Conservation (phyloP, 306 rosid genomes). For the Malus asiatica region DNA sequence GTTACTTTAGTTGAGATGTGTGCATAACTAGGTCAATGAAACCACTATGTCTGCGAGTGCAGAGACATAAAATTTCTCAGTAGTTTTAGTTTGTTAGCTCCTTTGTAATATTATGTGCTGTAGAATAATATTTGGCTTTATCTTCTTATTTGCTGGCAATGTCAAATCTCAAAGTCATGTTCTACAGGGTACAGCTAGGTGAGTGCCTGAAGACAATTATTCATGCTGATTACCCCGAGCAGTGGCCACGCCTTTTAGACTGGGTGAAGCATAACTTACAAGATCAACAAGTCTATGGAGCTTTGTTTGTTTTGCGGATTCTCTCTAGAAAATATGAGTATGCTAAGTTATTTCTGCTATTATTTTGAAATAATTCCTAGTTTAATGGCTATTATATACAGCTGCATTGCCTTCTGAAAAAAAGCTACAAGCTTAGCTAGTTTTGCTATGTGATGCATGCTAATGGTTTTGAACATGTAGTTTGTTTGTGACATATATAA, state of each 20-base stretch:
- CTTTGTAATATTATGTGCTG: not conserved
- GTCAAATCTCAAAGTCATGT: not conserved
- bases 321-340: slow-evolving; percentile 98
- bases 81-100: not conserved
- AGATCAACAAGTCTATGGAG: slow-evolving; percentile 84
- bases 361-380: not conserved
- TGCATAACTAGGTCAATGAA: not conserved
- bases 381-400: not conserved
- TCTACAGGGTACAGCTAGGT: slow-evolving; percentile 82
- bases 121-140: not conserved
- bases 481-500: not conserved
- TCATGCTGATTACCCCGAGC: slow-evolving; percentile 94
- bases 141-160: not conserved
- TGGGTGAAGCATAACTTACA: slow-evolving; percentile 95
- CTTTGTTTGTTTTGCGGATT: slow-evolving; percentile 84
- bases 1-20: not conserved
- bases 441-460: not conserved
- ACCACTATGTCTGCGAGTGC: not conserved
- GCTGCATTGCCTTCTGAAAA: not conserved
- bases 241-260: slow-evolving; percentile 86
- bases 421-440: not conserved
- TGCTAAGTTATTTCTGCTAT: slow-evolving; percentile 15
- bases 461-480: not conserved
- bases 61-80: not conserved
- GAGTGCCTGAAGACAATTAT: slow-evolving; percentile 91